A percentile compares a stretch with the other conserved stretches of the same genome.
These are phyloP conservation scores for Typha latifolia DNA, from an alignment of 176 grass and related monocot genomes.

Conservation along the genomic window DNA sequence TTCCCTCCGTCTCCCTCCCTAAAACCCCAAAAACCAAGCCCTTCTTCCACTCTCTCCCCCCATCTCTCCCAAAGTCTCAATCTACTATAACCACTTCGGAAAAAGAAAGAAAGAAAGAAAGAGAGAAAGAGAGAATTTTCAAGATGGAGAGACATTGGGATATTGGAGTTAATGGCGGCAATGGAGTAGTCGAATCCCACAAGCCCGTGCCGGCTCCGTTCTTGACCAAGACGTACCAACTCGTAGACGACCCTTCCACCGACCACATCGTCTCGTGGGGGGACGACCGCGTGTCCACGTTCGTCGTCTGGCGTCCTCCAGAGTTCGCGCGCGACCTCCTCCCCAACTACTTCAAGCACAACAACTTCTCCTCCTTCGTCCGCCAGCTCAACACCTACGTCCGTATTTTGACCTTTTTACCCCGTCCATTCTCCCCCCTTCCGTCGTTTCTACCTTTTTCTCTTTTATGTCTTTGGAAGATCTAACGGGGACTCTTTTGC, in stretches of 20 bases:
- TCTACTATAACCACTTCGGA: neutral
- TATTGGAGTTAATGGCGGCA: conserved; percentile 35
- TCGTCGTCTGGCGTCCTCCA: conserved; percentile 88
- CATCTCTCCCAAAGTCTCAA: neutral
- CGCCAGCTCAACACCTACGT: conserved; percentile 99
- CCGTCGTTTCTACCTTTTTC: too few relatives aligned
- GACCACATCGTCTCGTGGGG: conserved; percentile 99
- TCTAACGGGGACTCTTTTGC: neutral
- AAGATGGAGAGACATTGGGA: conserved; percentile 65
- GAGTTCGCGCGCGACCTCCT: conserved; percentile 96
- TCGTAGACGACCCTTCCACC: conserved; percentile 77
- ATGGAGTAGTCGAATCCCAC: conserved; percentile 46
- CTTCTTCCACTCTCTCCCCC: neutral
- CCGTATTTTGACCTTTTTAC: conserved; percentile 5
- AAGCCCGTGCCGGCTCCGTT: conserved; percentile 95
- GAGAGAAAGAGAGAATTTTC: neutral
- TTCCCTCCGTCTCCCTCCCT: conserved; percentile 47
- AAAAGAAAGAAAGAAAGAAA: neutral
- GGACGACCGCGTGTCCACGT: conserved; percentile 79
- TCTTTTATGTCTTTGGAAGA: neutral
- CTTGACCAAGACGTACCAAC: conserved; percentile 95
- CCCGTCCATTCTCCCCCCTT: neutral
- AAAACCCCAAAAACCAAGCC: conserved; percentile 21
- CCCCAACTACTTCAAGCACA: conserved; percentile 99
- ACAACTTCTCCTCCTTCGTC: conserved; percentile 98